Evolutionary conservation across 2,329 filamentous ascomycete genomes (phyloP).

Genomic region (Fusarium bulbicola): DNA sequence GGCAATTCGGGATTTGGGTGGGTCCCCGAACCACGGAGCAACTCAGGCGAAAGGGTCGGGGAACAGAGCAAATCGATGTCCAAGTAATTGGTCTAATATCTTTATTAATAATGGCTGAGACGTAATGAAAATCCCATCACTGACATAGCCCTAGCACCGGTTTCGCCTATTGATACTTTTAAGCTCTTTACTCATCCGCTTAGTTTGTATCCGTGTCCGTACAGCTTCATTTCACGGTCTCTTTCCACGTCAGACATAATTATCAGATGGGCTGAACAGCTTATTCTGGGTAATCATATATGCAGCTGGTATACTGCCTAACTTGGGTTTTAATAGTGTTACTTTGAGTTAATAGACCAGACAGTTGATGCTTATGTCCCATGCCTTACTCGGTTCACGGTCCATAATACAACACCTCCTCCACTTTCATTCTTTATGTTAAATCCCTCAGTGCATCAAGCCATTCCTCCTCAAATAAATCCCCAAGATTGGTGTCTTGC

Average conservation of each 20-base stretch:
- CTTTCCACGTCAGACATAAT: no score
- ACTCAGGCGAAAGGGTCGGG: neutral
- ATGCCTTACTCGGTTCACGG: no score
- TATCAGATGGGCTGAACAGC: no score
- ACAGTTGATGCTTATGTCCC: no score
- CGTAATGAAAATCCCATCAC: neutral
- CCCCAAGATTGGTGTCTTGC: neutral
- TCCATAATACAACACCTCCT: neutral
- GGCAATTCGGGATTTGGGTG: neutral
- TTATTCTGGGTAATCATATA: no score
- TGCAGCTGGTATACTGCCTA: no score
- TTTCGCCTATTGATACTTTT: neutral
- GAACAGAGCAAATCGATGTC: neutral
- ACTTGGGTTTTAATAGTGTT: no score
- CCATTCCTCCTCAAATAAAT: neutral
- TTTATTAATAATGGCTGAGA: no score
- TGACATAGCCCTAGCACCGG: neutral
- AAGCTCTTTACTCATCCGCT: neutral
- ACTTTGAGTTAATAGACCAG: no score
- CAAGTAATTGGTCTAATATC: neutral
- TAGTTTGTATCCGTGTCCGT: neutral
- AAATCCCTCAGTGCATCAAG: neutral
- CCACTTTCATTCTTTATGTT: neutral
- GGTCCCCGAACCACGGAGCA: neutral
- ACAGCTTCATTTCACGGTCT: no score